Evolutionary conservation across 441 rosid species (phyloP).

Genomic region (Bocquillonia castaneifolia): DNA sequence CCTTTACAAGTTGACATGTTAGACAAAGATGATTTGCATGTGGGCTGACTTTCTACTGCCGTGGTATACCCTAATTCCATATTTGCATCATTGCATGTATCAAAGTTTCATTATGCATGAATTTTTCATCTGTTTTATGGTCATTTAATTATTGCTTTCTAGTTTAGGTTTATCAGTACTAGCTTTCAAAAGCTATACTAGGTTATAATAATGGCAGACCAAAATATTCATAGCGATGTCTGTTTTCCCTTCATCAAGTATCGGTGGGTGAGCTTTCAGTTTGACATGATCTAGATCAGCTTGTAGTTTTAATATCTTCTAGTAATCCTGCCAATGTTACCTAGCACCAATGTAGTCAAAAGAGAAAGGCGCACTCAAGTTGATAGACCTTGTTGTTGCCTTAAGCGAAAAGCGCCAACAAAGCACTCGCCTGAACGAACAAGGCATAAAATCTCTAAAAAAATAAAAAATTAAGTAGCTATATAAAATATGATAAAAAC

Average conservation of each 20-base stretch:
- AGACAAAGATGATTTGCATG: constrained; percentile 41
- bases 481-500: too few relatives aligned
- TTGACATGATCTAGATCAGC: constrained; percentile 3
- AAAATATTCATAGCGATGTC: not conserved
- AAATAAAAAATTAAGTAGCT: too few relatives aligned
- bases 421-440: too few relatives aligned
- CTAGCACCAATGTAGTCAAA: too few relatives aligned
- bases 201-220: not conserved
- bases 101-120: not conserved
- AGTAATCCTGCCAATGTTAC: not conserved
- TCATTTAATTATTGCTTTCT: not conserved
- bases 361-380: too few relatives aligned
- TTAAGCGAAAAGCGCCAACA: too few relatives aligned
- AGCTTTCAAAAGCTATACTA: not conserved
- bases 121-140: not conserved
- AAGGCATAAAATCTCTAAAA: too few relatives aligned
- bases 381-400: too few relatives aligned
- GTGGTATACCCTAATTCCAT: constrained; percentile 7
- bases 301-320: not conserved
- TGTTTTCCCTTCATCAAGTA: not conserved
- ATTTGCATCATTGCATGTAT: not conserved
- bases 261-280: not conserved
- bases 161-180: not conserved
- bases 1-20: constrained; percentile 50
- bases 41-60: constrained; percentile 28